Base-by-base conservation (phyloP, 1,284 basidiomycete genomes). In the Rhodotorula sp. region DNA sequence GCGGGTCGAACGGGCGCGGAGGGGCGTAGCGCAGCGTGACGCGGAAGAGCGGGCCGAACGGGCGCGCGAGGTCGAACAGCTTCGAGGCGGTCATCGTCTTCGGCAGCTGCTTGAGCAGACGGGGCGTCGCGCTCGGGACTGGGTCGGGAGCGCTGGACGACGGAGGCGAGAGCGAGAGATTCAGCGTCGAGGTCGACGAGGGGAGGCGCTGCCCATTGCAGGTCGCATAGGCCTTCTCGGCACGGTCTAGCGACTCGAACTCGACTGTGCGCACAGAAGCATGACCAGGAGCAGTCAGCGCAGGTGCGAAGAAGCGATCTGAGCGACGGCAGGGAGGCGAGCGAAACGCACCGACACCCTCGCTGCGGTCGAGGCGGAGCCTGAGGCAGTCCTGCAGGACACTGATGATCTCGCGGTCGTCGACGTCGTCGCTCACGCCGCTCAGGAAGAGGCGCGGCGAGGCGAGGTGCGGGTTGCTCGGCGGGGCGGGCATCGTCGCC, bases 221-320 rank as follows among this genome's bases (percentile, higher is more conserved):
- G n/a, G 72, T 79, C 46, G 78, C 77, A 44, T 74, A 77, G 0
- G 78, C 78, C 50, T 74, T 77, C 50, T 79, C 77, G 50, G 77
- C 78, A 21, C 56, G 42, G 19, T 67, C 50, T 7, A 71, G 64
- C 23, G 64, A 44, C 41, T 69, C 64, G 42, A 76, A 74, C 61
- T 71, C 69, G 59, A 74, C 55, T 19, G 54, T 61, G 17, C 68
- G 14, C 9, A 21, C 27, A 56, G 14, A 1, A 61, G 19, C 19
- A 9, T 5, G 4, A 12, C 21, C 10, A 27, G 25, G 25, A 25
- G 9, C 5, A 7, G 19, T 9, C 1, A 7, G 19, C n/a, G 21
- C 7, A 10, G 8, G n/a, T 4, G 3, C 5, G 10, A 2, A 21
- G 49, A n/a, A 12, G 7, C 7, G 52, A n/a, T 41, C 42, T 23